Percentiles rank a stretch among this genome's conserved stretches.
Conservation (phyloP, 805 yeast genomes). For the Torulaspora gathmanii region DNA sequence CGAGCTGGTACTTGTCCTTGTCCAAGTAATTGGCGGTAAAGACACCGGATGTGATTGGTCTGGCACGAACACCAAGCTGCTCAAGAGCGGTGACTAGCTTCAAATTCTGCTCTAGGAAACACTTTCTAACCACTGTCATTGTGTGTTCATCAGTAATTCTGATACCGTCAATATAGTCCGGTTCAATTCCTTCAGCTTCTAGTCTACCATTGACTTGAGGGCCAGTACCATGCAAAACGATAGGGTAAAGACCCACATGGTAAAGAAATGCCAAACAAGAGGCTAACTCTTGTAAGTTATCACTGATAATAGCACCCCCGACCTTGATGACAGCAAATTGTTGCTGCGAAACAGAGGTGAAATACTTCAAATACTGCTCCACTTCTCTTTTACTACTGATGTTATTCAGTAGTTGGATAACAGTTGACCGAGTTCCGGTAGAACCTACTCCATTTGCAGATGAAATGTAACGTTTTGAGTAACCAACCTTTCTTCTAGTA, state of each 20-base stretch:
- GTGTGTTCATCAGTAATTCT: constrained; percentile 92
- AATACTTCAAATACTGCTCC: constrained; percentile 93
- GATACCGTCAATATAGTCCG: constrained; percentile 93
- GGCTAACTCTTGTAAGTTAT: constrained; percentile 87
- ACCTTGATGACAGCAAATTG: constrained; percentile 98
- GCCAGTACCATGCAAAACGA: constrained; percentile 96
- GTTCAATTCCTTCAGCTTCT: constrained; percentile 92
- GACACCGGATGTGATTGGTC: constrained; percentile 98
- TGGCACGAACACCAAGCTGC: constrained; percentile 93
- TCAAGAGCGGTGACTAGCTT: constrained; percentile 94
- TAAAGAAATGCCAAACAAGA: constrained; percentile 92
- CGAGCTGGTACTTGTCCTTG: constrained; percentile 83
- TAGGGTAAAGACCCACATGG: constrained; percentile 96
- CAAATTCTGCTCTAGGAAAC: constrained; percentile 93
- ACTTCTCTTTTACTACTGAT: constrained; percentile 98
- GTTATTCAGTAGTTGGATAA: constrained; percentile 88
- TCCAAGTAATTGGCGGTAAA: constrained; percentile 90
- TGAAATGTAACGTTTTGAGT: constrained; percentile 26
- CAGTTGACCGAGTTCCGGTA: constrained; percentile 77
- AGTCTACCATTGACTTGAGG: constrained; percentile 95
- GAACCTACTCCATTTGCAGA: constrained; percentile 30
- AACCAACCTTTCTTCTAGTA: constrained; percentile 26
- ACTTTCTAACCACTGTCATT: constrained; percentile 92
- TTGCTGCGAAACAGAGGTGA: constrained; percentile 92
- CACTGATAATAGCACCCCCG: constrained; percentile 98